phyloP scores from a whole-genome alignment of 2,329 filamentous ascomycete genomes.

The Colletotrichum scovillei region DNA sequence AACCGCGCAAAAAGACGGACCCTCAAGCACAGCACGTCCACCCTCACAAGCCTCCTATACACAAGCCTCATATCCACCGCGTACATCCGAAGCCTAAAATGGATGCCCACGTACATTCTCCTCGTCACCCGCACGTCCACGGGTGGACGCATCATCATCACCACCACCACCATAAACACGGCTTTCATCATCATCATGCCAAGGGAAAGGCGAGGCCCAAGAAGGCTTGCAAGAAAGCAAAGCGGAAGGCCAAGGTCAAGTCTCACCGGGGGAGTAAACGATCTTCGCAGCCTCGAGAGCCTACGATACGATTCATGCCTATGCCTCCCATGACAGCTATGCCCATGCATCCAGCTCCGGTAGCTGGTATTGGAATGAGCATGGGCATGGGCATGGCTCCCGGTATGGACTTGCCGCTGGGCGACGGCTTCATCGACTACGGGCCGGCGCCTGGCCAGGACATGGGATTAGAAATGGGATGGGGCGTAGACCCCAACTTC shows the following conservation, averaged over 20 bases:
- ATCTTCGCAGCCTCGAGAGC: background rate
- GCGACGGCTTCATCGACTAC: slow-evolving; percentile 30
- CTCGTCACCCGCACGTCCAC: background rate
- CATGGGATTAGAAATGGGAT: slow-evolving; percentile 18
- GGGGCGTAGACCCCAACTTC: slow-evolving; percentile 10
- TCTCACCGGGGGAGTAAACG: background rate
- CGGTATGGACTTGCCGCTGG: background rate
- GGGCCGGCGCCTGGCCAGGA: slow-evolving; percentile 22
- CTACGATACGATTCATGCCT: slow-evolving; percentile 8
- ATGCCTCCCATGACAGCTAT: slow-evolving; percentile 23
- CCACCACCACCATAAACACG: slow-evolving; percentile 10
- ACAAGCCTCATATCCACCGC: background rate
- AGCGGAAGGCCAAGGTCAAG: background rate
- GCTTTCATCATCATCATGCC: background rate
- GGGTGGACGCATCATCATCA: slow-evolving; percentile 22
- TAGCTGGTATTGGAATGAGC: background rate
- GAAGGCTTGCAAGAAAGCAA: background rate
- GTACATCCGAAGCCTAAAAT: background rate
- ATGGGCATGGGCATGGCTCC: slow-evolving; percentile 3
- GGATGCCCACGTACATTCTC: background rate
- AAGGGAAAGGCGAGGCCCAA: background rate
- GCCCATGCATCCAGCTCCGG: slow-evolving; percentile 14
- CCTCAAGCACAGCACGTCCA: background rate
- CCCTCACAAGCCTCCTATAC: background rate
- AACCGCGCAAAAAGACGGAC: background rate